Conservation (phyloP, 805 yeast genomes). For the Sugiyamaella americana region DNA sequence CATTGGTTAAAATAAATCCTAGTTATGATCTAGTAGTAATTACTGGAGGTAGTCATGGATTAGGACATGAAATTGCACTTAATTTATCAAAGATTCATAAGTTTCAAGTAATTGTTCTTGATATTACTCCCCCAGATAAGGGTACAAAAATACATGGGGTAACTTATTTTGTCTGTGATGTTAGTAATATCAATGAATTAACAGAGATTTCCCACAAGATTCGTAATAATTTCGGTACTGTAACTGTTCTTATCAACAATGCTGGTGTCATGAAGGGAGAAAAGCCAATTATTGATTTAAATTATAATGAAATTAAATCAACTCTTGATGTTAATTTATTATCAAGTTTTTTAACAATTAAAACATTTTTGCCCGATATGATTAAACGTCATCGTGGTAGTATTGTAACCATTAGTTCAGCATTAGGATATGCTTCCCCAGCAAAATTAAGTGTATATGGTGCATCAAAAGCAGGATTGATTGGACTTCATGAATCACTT, state of each 20-base stretch:
- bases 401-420: conserved; percentile 76
- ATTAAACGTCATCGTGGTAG: conserved; percentile 56
- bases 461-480: conserved; percentile 81
- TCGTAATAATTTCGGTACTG: conserved; percentile 45
- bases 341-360: conserved; percentile 64
- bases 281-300: conserved; percentile 52
- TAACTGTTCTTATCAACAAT: conserved; percentile 71
- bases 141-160: conserved; percentile 37
- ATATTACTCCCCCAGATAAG: conserved; percentile 38
- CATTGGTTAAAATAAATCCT: conserved; percentile 6
- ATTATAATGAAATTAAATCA: conserved; percentile 53
- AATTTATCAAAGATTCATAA: conserved; percentile 37
- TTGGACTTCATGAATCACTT: conserved; percentile 78
- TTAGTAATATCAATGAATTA: conserved; percentile 48
- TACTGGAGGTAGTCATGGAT: conserved; percentile 81
- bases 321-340: conserved; percentile 62
- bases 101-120: conserved; percentile 60
- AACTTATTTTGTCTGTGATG: conserved; percentile 62
- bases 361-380: conserved; percentile 72
- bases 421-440: conserved; percentile 79
- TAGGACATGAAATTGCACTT: conserved; percentile 60
- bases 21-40: conserved; percentile 41
- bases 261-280: conserved; percentile 62
- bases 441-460: conserved; percentile 76
- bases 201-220: conserved; percentile 38